Conservation (phyloP, 208 protist genomes). For the Strigomonas culicis region DNA sequence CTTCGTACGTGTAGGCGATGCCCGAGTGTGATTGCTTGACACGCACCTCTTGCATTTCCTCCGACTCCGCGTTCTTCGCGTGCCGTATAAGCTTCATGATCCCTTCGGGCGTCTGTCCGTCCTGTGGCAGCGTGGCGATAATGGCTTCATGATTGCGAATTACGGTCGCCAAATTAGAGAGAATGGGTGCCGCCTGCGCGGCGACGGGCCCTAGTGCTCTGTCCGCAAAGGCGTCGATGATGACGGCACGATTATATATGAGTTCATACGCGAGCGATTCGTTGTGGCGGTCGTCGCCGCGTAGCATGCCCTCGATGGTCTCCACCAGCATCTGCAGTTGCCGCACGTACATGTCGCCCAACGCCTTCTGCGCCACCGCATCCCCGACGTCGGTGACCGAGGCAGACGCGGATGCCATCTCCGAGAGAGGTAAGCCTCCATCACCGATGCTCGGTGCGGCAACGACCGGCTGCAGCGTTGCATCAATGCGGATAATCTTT, state of each 20-base stretch:
- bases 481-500: constrained; percentile 36
- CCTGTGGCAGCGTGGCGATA: constrained; percentile 23
- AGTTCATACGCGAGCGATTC: constrained; percentile 77
- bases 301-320: constrained; percentile 55
- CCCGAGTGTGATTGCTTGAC: background rate
- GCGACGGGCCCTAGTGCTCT: background rate
- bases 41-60: background rate
- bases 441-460: background rate
- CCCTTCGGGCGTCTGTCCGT: constrained; percentile 2
- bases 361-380: background rate
- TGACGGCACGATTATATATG: constrained; percentile 38
- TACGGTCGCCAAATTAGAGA: constrained; percentile 21
- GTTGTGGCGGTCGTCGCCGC: constrained; percentile 39
- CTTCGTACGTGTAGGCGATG: constrained; percentile 71
- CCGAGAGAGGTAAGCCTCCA: background rate
- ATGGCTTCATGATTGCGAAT: constrained; percentile 45
- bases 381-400: no score
- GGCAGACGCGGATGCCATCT: background rate
- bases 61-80: background rate
- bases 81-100: constrained; percentile 1
- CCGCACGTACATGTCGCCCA: constrained; percentile 42
- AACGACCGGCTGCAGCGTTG: constrained; percentile 5
- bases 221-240: constrained; percentile 17
- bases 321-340: constrained; percentile 53
- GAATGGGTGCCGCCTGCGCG: constrained; percentile 15